These are phyloP conservation scores for Tetrapisispora pingtungensis DNA, from an alignment of 805 yeast genomes.

Conservation along the genomic window DNA sequence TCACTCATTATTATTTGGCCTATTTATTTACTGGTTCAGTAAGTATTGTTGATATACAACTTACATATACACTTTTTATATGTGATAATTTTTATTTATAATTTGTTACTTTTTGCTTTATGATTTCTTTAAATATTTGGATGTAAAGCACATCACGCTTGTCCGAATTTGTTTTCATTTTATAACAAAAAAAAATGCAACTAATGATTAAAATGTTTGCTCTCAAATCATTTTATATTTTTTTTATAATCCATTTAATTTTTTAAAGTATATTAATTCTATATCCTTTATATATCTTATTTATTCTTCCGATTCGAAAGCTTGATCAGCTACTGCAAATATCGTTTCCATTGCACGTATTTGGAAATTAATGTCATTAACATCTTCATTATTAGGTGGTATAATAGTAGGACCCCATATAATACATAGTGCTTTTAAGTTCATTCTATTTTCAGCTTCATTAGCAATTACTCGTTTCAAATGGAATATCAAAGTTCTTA, in stretches of 20 bases:
- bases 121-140: too few species aligned
- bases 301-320: conserved; percentile 48
- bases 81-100: too few species aligned
- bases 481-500: conserved; percentile 78
- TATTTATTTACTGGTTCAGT: not conserved
- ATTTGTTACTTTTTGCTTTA: too few species aligned
- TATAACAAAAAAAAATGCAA: too few species aligned
- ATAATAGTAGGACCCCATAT: conserved; percentile 93
- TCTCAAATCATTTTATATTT: too few species aligned
- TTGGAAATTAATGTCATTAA: conserved; percentile 66
- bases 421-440: conserved; percentile 65
- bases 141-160: too few species aligned
- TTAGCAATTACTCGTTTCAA: conserved; percentile 60
- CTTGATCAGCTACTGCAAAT: conserved; percentile 72
- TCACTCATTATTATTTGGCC: not conserved
- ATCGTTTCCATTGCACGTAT: conserved; percentile 76
- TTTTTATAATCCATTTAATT: not conserved
- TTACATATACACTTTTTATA: too few species aligned
- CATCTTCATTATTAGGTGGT: conserved; percentile 53
- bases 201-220: too few species aligned
- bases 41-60: too few species aligned
- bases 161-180: too few species aligned
- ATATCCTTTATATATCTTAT: not conserved
- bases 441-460: conserved; percentile 68
- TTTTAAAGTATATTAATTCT: too few species aligned